A percentile compares a stretch with the other conserved stretches of the same genome.
Conservation (phyloP, 164 flowering plant genomes). For the Magnolia officinalis region DNA sequence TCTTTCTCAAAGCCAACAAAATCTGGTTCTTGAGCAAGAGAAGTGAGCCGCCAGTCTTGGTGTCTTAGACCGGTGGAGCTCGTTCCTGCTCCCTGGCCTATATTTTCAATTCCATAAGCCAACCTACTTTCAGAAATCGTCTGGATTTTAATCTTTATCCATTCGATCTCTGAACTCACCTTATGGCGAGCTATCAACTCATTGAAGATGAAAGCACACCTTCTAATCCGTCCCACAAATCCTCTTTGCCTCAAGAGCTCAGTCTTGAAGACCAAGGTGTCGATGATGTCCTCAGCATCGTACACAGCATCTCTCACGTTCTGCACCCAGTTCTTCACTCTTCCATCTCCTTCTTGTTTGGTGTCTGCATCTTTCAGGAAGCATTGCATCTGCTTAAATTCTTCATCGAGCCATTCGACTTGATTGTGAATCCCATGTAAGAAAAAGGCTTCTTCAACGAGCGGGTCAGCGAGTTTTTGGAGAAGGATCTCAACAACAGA, state of each 20-base stretch:
- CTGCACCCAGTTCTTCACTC: slow-evolving; percentile 13
- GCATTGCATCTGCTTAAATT: slow-evolving; percentile 24
- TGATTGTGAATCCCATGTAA: slow-evolving; percentile 15
- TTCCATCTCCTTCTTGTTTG: slow-evolving; percentile 1
- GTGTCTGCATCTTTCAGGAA: slow-evolving; percentile 26
- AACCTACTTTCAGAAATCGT: slow-evolving; percentile 1
- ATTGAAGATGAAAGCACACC: background rate
- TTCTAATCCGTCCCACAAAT: background rate
- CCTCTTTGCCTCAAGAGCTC: background rate
- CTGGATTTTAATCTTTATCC: background rate
- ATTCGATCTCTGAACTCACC: slow-evolving; percentile 2
- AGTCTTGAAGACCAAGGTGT: slow-evolving; percentile 7
- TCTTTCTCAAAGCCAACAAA: slow-evolving; percentile 5
- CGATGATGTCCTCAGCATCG: slow-evolving; percentile 16
- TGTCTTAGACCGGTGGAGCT: background rate
- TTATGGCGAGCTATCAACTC: background rate
- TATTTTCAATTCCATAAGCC: slow-evolving; percentile 4
- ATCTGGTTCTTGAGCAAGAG: background rate
- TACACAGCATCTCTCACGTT: slow-evolving; percentile 16
- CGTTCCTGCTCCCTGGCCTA: background rate
- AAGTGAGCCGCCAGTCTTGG: background rate
- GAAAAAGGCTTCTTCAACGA: slow-evolving; percentile 16
- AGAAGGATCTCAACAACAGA: slow-evolving; percentile 9
- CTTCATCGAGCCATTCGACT: slow-evolving; percentile 12
- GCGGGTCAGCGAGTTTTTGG: slow-evolving; percentile 12